Conservation (phyloP, 176 grass and related monocot species). For the Ananas comosus region DNA sequence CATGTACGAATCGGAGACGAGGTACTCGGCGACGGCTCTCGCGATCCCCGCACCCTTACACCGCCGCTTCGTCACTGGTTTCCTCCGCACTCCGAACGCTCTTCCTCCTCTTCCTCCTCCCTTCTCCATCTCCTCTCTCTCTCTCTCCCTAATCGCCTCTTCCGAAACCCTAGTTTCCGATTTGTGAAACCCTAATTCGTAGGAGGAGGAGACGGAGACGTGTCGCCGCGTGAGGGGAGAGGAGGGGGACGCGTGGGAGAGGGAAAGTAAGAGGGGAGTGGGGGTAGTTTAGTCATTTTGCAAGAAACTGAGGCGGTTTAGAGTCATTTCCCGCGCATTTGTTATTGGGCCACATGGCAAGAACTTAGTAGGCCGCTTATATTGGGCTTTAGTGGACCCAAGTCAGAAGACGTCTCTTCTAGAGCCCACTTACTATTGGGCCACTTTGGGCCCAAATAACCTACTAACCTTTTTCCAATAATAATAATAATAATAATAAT, state of each 20-base stretch:
- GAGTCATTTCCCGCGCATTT: no score
- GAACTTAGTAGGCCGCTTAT: neutral
- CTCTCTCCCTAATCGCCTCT: neutral
- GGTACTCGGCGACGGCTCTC: constrained; percentile 21
- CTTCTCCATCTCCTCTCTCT: neutral
- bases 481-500: no score
- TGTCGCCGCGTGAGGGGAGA: neutral
- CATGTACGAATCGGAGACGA: constrained; percentile 32
- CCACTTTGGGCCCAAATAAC: no score
- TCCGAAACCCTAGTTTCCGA: constrained; percentile 2
- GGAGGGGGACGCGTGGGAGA: neutral
- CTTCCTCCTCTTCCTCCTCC: constrained; percentile 11
- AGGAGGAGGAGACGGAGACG: neutral
- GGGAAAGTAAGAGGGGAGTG: neutral
- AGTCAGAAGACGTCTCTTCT: neutral
- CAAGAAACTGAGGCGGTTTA: no score
- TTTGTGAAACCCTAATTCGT: neutral
- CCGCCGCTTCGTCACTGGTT: constrained; percentile 14
- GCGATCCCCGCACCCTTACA: constrained; percentile 12
- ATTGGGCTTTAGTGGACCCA: neutral
- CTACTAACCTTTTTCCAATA: no score
- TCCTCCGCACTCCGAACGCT: constrained; percentile 15
- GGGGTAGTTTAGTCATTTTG: neutral
- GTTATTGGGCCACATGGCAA: no score
- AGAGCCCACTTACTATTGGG: neutral